phyloP scores from a whole-genome alignment of 352 stramenopile species.

The Pythium pyrilobum region DNA sequence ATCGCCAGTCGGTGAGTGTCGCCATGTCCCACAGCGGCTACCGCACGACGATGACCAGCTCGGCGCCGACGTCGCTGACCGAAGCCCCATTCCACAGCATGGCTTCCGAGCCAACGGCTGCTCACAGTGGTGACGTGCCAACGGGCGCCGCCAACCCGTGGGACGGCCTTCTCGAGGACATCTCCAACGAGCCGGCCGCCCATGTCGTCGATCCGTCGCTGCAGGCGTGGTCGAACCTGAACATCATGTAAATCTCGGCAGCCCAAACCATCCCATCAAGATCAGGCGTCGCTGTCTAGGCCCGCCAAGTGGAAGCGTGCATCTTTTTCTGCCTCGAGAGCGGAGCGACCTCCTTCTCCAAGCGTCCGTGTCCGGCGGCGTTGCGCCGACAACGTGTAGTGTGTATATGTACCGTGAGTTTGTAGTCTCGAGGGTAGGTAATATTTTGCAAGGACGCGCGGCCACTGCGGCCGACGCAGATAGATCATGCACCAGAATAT shows the following conservation, averaged over 20 bases:
- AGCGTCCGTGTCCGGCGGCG: not conserved
- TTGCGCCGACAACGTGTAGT: too few species aligned
- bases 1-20: not conserved
- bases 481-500: too few species aligned
- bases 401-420: too few species aligned
- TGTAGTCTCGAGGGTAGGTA: too few species aligned
- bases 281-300: too few species aligned
- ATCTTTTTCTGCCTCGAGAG: not conserved
- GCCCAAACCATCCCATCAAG: too few species aligned
- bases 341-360: not conserved
- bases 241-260: slow-evolving; percentile 50
- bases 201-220: slow-evolving; percentile 48
- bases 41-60: slow-evolving; percentile 7
- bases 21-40: slow-evolving; percentile 11
- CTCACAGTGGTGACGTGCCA: not conserved
- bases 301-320: slow-evolving; percentile 18
- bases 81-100: slow-evolving; percentile 3
- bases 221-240: slow-evolving; percentile 66
- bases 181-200: slow-evolving; percentile 35
- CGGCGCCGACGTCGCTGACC: not conserved
- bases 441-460: too few species aligned
- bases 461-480: too few species aligned
- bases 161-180: slow-evolving; percentile 75
- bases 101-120: slow-evolving; percentile 1
- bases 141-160: slow-evolving; percentile 27